These are phyloP conservation scores for maize (Zea mays) DNA, from an alignment of 176 grass and related monocot species.

Conservation along the genomic window DNA sequence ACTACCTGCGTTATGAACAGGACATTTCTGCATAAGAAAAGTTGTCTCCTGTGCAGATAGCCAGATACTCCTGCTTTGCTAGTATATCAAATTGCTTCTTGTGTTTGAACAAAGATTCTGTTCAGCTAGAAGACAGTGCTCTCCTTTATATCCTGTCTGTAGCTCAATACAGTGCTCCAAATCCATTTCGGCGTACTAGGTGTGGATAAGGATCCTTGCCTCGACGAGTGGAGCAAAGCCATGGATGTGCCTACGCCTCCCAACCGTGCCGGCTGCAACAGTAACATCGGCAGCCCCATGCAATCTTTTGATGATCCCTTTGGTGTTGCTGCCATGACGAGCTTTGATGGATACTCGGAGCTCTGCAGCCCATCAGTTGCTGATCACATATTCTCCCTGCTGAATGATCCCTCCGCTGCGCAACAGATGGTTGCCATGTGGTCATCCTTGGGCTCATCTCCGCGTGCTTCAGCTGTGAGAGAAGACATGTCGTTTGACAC, in stretches of 20 bases:
- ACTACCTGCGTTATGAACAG: conserved; percentile 21
- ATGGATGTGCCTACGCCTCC: conserved; percentile 49
- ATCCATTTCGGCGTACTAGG: conserved; percentile 22
- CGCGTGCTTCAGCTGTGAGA: conserved; percentile 29
- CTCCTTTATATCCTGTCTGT: conserved; percentile 33
- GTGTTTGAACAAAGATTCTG: conserved; percentile 39
- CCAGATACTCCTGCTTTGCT: conserved; percentile 17
- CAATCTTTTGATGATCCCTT: conserved; percentile 55
- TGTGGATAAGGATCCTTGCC: conserved; percentile 16
- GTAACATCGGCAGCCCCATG: conserved; percentile 28
- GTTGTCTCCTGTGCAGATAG: conserved; percentile 33
- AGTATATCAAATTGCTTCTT: conserved; percentile 21
- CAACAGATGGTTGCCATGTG: conserved; percentile 58
- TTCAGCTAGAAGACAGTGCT: conserved; percentile 21
- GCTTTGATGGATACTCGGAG: conserved; percentile 67
- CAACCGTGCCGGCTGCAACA: conserved; percentile 26
- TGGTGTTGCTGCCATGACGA: conserved; percentile 42
- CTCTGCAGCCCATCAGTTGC: conserved; percentile 52
- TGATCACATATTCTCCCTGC: conserved; percentile 52
- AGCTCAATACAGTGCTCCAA: conserved; percentile 26
- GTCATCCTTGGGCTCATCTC: conserved; percentile 53
- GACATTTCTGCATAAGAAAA: conserved; percentile 30
- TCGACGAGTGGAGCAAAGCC: conserved; percentile 1
- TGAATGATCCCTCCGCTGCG: conserved; percentile 44
- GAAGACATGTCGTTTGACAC: conserved; percentile 32